Evolutionary conservation across 176 grass and related monocot species (phyloP).

Genomic region (Musa itinerans): DNA sequence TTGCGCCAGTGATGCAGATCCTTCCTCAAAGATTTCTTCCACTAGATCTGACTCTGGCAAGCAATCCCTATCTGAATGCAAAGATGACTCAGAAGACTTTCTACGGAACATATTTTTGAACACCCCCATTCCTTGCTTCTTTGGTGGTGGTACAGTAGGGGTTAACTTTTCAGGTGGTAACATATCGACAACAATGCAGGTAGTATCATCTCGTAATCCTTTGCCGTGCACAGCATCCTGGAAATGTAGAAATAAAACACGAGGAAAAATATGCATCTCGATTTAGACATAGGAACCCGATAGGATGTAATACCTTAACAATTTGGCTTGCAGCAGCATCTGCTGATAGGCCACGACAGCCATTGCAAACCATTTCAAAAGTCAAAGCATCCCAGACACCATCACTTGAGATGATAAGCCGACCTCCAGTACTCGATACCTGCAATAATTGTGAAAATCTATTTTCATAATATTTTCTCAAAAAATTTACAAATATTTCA

Average conservation of each 20-base stretch:
- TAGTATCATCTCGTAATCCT: constrained; percentile 94
- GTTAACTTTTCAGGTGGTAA: constrained; percentile 63
- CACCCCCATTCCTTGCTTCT: constrained; percentile 51
- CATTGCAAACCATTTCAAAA: constrained; percentile 56
- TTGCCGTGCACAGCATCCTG: constrained; percentile 68
- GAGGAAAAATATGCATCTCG: constrained; percentile 15
- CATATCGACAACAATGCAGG: constrained; percentile 88
- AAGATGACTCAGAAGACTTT: constrained; percentile 36
- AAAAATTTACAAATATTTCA: constrained; percentile 3
- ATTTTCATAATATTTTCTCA: constrained; percentile 16
- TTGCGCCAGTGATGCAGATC: constrained; percentile 57
- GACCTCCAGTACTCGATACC: constrained; percentile 79
- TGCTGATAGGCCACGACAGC: constrained; percentile 59
- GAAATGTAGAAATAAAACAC: constrained; percentile 12
- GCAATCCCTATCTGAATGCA: constrained; percentile 38
- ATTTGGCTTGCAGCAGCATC: constrained; percentile 67
- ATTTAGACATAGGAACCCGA: constrained; percentile 19
- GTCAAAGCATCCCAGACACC: constrained; percentile 95
- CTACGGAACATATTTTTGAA: constrained; percentile 72
- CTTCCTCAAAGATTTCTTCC: constrained; percentile 97
- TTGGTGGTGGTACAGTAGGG: constrained; percentile 25
- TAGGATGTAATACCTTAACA: constrained; percentile 49
- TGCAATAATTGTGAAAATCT: constrained; percentile 33
- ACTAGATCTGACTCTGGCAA: constrained; percentile 58
- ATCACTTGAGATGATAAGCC: constrained; percentile 91